Conservation (phyloP, 2,329 filamentous ascomycete species). For the Ceratocystis cubensis region DNA sequence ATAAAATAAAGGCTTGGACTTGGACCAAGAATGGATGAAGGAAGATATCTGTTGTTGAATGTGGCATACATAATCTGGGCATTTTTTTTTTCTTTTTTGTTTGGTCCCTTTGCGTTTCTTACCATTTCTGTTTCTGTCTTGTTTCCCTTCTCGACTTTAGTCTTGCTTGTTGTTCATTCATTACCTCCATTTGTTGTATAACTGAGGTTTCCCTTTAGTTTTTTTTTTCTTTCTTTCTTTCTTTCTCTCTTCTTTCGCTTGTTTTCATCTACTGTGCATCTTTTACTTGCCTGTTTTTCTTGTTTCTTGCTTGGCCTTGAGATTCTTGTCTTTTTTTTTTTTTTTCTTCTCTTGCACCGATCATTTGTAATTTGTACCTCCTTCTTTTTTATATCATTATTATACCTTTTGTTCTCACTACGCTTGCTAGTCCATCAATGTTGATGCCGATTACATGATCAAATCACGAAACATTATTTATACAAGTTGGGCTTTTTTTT, state of each 20-base stretch:
- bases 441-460: background rate
- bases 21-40: too few species aligned
- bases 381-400: background rate
- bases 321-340: background rate
- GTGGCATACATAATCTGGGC: too few species aligned
- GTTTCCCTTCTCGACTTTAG: background rate
- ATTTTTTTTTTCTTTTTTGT: background rate
- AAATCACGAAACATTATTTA: background rate
- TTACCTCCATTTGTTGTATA: background rate
- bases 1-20: too few species aligned
- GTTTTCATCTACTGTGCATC: background rate
- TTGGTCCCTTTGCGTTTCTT: background rate
- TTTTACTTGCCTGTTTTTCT: background rate
- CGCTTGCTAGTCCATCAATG: too few species aligned
- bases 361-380: background rate
- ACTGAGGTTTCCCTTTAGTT: background rate
- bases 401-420: constrained; percentile 6
- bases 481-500: background rate
- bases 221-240: background rate
- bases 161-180: background rate
- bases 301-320: background rate
- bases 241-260: background rate
- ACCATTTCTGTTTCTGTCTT: background rate
- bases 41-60: too few species aligned
- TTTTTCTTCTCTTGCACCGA: background rate